Conservation (phyloP, 257 asterid species). For the Linderniella brevidens region DNA sequence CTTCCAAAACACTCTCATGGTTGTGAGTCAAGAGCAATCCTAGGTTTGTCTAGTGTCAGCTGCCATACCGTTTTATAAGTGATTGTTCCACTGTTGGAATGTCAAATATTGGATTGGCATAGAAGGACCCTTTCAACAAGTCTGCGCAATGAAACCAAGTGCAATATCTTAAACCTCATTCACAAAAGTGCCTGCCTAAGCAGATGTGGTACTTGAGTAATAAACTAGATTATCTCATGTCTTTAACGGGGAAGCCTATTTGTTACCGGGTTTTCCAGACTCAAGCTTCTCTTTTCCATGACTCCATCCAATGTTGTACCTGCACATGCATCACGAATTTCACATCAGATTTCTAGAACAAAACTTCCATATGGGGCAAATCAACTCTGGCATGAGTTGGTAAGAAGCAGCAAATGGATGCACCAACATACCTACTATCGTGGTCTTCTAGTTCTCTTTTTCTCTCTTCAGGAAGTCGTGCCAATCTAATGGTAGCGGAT, state of each 20-base stretch:
- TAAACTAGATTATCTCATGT: too few species aligned
- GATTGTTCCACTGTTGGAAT: constrained; percentile 47
- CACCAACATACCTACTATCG: constrained; percentile 43
- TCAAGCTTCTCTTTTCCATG: constrained; percentile 95
- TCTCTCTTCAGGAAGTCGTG: constrained; percentile 53
- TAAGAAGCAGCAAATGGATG: constrained; percentile 5
- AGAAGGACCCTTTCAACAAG: constrained; percentile 74
- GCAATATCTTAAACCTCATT: neutral
- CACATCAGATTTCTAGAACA: constrained; percentile 7
- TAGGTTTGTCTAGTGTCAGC: too few species aligned
- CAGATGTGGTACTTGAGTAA: too few species aligned
- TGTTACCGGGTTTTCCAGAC: constrained; percentile 75
- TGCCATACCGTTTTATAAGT: constrained; percentile 44
- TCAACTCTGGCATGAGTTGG: constrained; percentile 1
- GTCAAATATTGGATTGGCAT: constrained; percentile 72
- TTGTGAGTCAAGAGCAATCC: too few species aligned
- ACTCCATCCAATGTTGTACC: constrained; percentile 97
- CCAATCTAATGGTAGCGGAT: constrained; percentile 38
- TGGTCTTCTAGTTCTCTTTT: constrained; percentile 62
- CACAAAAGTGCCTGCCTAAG: constrained; percentile 1
- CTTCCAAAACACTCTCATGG: too few species aligned
- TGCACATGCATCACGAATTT: constrained; percentile 15
- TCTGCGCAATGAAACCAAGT: constrained; percentile 22
- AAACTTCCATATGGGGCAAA: constrained; percentile 3
- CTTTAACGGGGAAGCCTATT: neutral